Evolutionary conservation across 495 filamentous ascomycete species (phyloP).

Genomic region (Extremus antarcticus): DNA sequence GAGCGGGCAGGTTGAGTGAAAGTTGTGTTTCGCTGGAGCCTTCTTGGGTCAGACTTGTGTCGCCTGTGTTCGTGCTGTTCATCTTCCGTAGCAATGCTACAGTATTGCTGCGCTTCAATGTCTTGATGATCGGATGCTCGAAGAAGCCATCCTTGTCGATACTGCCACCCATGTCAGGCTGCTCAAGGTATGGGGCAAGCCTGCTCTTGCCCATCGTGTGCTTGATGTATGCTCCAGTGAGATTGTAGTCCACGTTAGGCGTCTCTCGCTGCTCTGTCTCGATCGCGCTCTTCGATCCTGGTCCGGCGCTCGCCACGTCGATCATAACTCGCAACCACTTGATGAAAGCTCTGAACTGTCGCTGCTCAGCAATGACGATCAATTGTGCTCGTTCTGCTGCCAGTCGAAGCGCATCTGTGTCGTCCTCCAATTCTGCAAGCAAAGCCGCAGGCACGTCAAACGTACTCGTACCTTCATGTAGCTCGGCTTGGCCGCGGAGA

Average conservation of each 20-base stretch:
- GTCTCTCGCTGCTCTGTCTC: conserved; percentile 32
- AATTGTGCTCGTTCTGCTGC: conserved; percentile 64
- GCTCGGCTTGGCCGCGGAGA: conserved; percentile 75
- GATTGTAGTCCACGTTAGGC: conserved; percentile 22
- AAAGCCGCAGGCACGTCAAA: conserved; percentile 50
- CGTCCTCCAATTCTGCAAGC: conserved; percentile 21
- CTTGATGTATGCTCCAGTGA: conserved; percentile 26
- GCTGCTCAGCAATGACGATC: conserved; percentile 62
- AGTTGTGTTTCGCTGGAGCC: not conserved
- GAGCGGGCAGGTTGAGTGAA: conserved; percentile 1
- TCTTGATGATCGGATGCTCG: conserved; percentile 9
- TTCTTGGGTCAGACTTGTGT: not conserved
- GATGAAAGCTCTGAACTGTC: conserved; percentile 68
- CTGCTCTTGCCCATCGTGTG: conserved; percentile 18
- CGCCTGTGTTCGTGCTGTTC: not conserved
- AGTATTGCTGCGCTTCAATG: not conserved
- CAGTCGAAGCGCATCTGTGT: conserved; percentile 44
- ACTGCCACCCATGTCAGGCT: not conserved
- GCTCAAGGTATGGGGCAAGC: conserved; percentile 7
- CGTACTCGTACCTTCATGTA: conserved; percentile 54
- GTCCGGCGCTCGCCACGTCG: conserved; percentile 42
- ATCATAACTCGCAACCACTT: conserved; percentile 80
- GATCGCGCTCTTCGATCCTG: conserved; percentile 33
- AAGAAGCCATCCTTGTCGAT: conserved; percentile 1
- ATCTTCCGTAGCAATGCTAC: not conserved